Evolutionary conservation across 371 early-diverging fungal genomes (phyloP).

Genomic region (Mortierella sp.): DNA sequence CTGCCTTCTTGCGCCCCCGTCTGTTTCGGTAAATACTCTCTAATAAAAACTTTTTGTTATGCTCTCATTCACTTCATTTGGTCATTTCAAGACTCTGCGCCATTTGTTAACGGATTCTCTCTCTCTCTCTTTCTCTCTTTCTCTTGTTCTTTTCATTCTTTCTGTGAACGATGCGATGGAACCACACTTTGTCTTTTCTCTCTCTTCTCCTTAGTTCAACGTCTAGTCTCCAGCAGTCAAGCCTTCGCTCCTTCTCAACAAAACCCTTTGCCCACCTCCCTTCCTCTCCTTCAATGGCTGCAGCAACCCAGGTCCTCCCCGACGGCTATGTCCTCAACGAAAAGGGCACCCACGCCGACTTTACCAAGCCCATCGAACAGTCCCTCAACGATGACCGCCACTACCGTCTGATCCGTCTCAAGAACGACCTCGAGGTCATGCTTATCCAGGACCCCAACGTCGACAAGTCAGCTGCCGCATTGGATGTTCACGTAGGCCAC

Average conservation of each 20-base stretch:
- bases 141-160: not conserved
- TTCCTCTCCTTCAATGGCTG: constrained; percentile 12
- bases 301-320: constrained; percentile 28
- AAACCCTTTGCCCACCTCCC: not conserved
- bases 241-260: not conserved
- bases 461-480: constrained; percentile 92
- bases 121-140: not conserved
- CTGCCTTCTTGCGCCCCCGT: constrained; percentile 5
- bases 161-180: not conserved
- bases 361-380: constrained; percentile 62
- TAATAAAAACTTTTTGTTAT: not conserved
- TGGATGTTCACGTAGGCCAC: constrained; percentile 96
- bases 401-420: constrained; percentile 87
- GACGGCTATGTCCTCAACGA: constrained; percentile 45
- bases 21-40: not conserved
- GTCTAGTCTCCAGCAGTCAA: not conserved
- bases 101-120: not conserved
- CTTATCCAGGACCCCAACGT: constrained; percentile 85
- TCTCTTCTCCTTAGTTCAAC: constrained; percentile 2
- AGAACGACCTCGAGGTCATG: constrained; percentile 85
- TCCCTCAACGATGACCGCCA: constrained; percentile 83
- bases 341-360: constrained; percentile 40
- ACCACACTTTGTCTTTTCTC: not conserved
- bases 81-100: not conserved
- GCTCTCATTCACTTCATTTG: not conserved